Evolutionary conservation across 345 rosid species (phyloP), one percentile per base, ranked within the genome.

Genomic region (Linum lewisii): DNA sequence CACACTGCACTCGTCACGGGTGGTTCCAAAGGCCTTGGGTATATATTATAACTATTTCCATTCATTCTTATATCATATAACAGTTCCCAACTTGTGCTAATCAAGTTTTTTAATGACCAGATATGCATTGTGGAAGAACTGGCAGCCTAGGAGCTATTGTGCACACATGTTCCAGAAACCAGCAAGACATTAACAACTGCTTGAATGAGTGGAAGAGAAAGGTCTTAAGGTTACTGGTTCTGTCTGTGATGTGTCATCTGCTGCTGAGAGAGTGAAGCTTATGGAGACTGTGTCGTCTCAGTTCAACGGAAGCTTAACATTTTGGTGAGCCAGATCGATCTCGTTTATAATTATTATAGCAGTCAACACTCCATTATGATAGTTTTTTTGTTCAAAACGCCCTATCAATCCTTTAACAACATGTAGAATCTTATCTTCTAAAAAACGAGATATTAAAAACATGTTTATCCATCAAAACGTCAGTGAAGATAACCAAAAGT

Each of bases 211-310:
- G 89, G 89, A 32, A 62, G 60, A 58, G 21, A 77, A 66, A n/a
- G 84, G 86, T 18, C 77, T 77, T 7, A 63, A 68, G 58, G 80
- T 81, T 25, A 77, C 64, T 8, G 86, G 84, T 19, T 81, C 90
- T 0, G 78, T 68, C 0, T 81, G 84, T 68, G 82, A 79, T 57
- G 38, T 63, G 4, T 64, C 75, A 34, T 59, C 21, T 2, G 61
- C 54, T 29, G 62, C 67, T 4, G 72, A 79, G 6, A 69, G 81
- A 44, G 79, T 71, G 34, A 70, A 69, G 61, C 73, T 84, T 1
- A 75, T 81, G 70, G 65, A 79, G 42, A 64, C 66, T 2, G 79
- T 79, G 59, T 69, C 80, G 49, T 69, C 84, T 16, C 6, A 54
- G 13, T 83, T 81, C 63, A 22, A 70, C 42, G 81, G 3, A 83